Evolutionary conservation across 2,329 filamentous ascomycete genomes (phyloP), one percentile per base, ranked within the genome.

Genomic region (Paramyrothecium roridum): DNA sequence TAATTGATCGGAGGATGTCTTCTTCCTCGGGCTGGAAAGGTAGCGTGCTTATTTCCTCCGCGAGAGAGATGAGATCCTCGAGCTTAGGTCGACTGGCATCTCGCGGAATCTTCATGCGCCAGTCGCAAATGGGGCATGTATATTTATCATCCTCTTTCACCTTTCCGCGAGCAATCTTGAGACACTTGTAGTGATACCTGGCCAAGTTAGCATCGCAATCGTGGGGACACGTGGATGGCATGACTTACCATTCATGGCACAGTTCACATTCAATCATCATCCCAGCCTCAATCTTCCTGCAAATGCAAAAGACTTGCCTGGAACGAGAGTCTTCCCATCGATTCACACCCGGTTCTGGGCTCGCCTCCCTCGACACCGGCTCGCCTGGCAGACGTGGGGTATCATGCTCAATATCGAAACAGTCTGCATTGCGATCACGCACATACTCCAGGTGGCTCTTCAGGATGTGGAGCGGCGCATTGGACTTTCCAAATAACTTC

Each of bases 241-340:
- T n/a, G n/a, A n/a, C 86, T 78, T 72, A 93, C 95, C 95, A 99
- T 76, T 99, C 95, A 67, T 97, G 93, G 73, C 95, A 99, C 43
- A 97, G 80, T 70, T 98, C 95, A 70, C 95, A 99, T 73, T 99
- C 95, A 65, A 99, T 98, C 95, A 99, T 99, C 89, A 98, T 96
- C 52, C 95, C 95, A 40, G 93, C 92, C 73, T 99, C 95, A 8
- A 91, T 85, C 59, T 88, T 91, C 57, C 95, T 86, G 74, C 95
- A 99, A 62, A 99, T 96, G 72, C 95, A 99, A 71, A 98, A 99
- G 0, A 98, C 93, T 68, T 98, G 93, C 37, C 84, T 74, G 54
- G 81, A 81, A 33, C 76, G 86, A 68, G 78, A 82, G 64, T 89
- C 81, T 64, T 88, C 79, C 81, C 76, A 87, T 62, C 74, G 82